phyloP scores from a whole-genome alignment of 2,329 filamentous ascomycete species.

The Chaetomium strumarium region DNA sequence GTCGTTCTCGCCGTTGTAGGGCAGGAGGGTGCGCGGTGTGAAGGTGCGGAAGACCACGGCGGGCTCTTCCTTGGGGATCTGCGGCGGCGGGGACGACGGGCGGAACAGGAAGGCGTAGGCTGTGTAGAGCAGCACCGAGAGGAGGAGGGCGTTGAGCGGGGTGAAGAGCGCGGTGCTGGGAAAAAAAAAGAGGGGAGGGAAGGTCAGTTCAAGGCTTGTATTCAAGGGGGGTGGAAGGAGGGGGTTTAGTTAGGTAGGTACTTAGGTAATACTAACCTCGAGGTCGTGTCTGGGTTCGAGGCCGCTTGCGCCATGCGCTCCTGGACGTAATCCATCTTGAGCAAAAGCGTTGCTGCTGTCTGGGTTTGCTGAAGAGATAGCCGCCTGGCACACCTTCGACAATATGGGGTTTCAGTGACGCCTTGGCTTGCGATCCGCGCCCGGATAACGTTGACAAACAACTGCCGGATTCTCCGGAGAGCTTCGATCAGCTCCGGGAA shows the following conservation, averaged over 20 bases:
- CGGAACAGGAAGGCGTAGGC: slow-evolving; percentile 52
- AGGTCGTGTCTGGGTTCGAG: slow-evolving; percentile 33
- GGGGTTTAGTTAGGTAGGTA: slow-evolving; percentile 4
- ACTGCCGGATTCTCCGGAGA: slow-evolving; percentile 4
- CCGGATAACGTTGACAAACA: not conserved
- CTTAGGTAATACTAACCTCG: slow-evolving; percentile 29
- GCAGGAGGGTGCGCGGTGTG: slow-evolving; percentile 74
- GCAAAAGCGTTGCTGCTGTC: not conserved
- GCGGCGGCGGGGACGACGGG: slow-evolving; percentile 37
- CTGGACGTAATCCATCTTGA: slow-evolving; percentile 52
- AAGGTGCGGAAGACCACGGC: slow-evolving; percentile 61
- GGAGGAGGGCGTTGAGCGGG: slow-evolving; percentile 58
- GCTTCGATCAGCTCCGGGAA: not conserved
- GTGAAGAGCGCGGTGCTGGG: slow-evolving; percentile 47
- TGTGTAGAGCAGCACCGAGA: slow-evolving; percentile 51
- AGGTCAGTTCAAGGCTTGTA: not conserved
- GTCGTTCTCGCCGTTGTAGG: slow-evolving; percentile 71
- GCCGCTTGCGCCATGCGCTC: slow-evolving; percentile 51
- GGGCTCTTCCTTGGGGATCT: slow-evolving; percentile 46
- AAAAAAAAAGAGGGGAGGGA: not conserved
- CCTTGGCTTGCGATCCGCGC: too few species aligned
- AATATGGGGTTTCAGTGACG: too few species aligned
- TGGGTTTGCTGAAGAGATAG: not conserved
- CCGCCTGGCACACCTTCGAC: too few species aligned
- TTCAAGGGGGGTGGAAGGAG: not conserved